These are phyloP conservation scores for Penicillium pancosmium DNA, from an alignment of 495 filamentous ascomycete genomes.

Conservation along the genomic window DNA sequence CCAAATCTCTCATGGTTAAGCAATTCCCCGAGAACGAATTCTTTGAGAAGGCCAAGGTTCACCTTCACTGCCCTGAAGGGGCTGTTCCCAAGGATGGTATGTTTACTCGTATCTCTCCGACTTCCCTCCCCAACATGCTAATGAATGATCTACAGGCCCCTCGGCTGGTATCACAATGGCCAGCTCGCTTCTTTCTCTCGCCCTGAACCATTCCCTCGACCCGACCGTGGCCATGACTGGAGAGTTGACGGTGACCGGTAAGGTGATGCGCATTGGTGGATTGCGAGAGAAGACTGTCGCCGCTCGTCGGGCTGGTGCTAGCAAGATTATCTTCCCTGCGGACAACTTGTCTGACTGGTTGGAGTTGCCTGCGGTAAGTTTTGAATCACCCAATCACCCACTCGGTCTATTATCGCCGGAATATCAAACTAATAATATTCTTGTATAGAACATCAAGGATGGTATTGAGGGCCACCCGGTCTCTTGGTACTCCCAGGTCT, in stretches of 20 bases:
- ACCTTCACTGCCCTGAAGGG: conserved; percentile 96
- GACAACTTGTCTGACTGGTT: conserved; percentile 98
- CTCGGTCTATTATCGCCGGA: neutral
- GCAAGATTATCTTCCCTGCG: conserved; percentile 90
- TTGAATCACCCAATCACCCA: neutral
- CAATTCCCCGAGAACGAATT: conserved; percentile 88
- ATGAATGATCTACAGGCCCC: conserved; percentile 54
- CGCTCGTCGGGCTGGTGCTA: conserved; percentile 88
- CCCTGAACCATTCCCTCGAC: conserved; percentile 74
- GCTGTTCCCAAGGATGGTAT: conserved; percentile 92
- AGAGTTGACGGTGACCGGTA: conserved; percentile 95
- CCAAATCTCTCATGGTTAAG: conserved; percentile 83
- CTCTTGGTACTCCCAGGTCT: conserved; percentile 93
- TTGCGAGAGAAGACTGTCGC: conserved; percentile 99
- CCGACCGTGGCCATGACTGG: conserved; percentile 97
- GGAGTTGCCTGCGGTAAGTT: conserved; percentile 87
- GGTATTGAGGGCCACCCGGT: conserved; percentile 88
- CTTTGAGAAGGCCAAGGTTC: conserved; percentile 94
- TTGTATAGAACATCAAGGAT: conserved; percentile 87
- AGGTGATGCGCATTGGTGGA: conserved; percentile 94
- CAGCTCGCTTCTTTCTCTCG: conserved; percentile 83
- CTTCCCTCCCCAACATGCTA: conserved; percentile 10
- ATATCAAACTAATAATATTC: neutral
- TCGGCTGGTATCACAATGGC: conserved; percentile 98
- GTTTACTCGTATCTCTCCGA: conserved; percentile 19